Evolutionary conservation across 352 stramenopile genomes (phyloP).

Genomic region (Globisporangium apiculatum): DNA sequence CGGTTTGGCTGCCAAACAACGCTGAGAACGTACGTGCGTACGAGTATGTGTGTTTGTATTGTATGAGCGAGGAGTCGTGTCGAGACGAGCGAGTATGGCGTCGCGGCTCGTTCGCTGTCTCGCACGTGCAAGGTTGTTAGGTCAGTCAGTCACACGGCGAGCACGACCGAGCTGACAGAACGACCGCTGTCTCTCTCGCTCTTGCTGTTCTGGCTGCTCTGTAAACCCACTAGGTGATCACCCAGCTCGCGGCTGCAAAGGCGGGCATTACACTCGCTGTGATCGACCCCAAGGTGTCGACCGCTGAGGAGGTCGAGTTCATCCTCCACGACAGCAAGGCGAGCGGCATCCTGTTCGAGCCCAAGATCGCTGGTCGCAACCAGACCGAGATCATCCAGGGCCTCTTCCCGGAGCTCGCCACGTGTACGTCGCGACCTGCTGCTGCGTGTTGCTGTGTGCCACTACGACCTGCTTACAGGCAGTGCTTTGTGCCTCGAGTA

Average conservation of each 20-base stretch:
- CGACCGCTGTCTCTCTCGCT: background rate
- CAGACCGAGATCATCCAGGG: slow-evolving; percentile 62
- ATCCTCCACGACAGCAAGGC: slow-evolving; percentile 78
- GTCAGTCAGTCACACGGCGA: no score
- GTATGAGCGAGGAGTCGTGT: no score
- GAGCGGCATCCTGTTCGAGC: slow-evolving; percentile 76
- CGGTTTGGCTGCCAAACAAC: slow-evolving; percentile 81
- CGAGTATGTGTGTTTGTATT: background rate
- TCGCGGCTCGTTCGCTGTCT: background rate
- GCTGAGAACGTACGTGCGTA: slow-evolving; percentile 49
- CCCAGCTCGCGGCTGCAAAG: slow-evolving; percentile 80
- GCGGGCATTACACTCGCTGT: slow-evolving; percentile 75
- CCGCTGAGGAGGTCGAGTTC: slow-evolving; percentile 70
- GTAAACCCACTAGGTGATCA: slow-evolving; percentile 33
- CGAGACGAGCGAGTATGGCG: background rate
- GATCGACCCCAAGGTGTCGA: slow-evolving; percentile 69
- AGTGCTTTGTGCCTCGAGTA: background rate
- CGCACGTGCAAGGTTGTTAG: no score
- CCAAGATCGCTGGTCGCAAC: slow-evolving; percentile 70
- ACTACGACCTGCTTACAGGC: no score
- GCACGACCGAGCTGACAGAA: no score
- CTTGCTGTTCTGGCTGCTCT: no score
- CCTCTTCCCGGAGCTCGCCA: slow-evolving; percentile 72
- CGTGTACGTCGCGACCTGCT: slow-evolving; percentile 28
- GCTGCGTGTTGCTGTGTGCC: no score